Evolutionary conservation across 768 basidiomycete genomes (phyloP).

Genomic region (Suillus hirtellus): DNA sequence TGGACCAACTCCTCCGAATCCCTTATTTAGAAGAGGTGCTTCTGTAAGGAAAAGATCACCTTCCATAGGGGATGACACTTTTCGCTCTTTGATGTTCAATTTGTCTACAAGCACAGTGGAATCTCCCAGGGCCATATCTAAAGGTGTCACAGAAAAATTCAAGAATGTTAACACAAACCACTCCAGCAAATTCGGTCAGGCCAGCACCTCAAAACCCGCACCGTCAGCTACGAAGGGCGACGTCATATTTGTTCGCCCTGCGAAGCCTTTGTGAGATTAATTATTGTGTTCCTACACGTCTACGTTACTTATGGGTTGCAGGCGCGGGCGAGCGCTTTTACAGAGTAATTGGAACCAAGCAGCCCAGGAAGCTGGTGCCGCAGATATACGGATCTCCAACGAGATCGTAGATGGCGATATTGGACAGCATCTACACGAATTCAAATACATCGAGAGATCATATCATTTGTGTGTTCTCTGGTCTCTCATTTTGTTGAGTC

Average conservation of each 20-base stretch:
- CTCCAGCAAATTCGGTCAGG: not conserved
- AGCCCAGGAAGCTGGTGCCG: conserved; percentile 29
- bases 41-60: not conserved
- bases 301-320: not conserved
- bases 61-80: conserved; percentile 2
- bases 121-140: not conserved
- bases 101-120: not conserved
- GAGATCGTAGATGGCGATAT: conserved; percentile 37
- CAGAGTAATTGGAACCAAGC: conserved; percentile 33
- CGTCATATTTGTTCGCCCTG: not conserved
- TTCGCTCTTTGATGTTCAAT: conserved; percentile 3
- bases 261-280: not conserved
- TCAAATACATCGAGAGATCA: conserved; percentile 53
- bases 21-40: not conserved
- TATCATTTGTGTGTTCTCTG: conserved; percentile 48
- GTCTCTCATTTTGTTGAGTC: conserved; percentile 10
- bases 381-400: conserved; percentile 34
- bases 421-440: conserved; percentile 43
- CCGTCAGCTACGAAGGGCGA: not conserved
- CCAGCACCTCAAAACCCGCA: not conserved
- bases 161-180: not conserved
- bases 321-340: conserved; percentile 26
- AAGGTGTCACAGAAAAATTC: too few relatives aligned
- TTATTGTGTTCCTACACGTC: not conserved
- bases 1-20: not conserved